Evolutionary conservation across 768 basidiomycete species (phyloP).

Genomic region (Daedaleopsis sinensis): DNA sequence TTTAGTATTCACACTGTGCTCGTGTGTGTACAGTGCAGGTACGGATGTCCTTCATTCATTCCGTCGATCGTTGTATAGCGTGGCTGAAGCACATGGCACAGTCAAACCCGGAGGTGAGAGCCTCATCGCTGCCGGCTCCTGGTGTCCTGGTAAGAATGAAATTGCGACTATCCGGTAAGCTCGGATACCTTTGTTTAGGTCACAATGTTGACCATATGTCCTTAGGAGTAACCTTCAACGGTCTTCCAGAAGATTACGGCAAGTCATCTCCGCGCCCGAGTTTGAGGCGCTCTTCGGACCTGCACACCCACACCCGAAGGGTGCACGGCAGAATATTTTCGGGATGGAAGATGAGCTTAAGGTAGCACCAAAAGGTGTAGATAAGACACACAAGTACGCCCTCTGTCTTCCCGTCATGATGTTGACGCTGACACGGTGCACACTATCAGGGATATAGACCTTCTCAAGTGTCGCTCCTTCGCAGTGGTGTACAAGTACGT

Average conservation of each 20-base stretch:
- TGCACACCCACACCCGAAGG: constrained; percentile 61
- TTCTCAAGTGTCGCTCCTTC: constrained; percentile 83
- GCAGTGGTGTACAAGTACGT: constrained; percentile 67
- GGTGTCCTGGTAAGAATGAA: constrained; percentile 81
- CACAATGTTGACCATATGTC: neutral
- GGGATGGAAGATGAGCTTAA: constrained; percentile 89
- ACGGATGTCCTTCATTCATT: constrained; percentile 21
- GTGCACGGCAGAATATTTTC: constrained; percentile 76
- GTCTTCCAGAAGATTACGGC: constrained; percentile 62
- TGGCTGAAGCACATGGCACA: constrained; percentile 27
- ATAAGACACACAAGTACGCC: constrained; percentile 75
- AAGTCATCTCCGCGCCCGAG: constrained; percentile 62
- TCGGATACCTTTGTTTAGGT: no score
- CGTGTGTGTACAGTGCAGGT: constrained; percentile 22
- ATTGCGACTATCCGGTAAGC: constrained; percentile 67
- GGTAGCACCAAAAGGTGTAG: constrained; percentile 87
- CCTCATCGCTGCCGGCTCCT: constrained; percentile 77
- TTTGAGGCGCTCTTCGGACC: constrained; percentile 83
- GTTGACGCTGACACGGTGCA: neutral
- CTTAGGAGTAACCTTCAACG: constrained; percentile 63
- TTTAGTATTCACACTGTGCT: neutral
- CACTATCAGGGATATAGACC: constrained; percentile 77
- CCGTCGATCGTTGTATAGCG: no score
- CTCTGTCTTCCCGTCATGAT: neutral
- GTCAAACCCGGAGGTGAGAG: constrained; percentile 71